These are phyloP conservation scores for Salpingoeca rosetta DNA, from an alignment of 78 protist genomes.

Conservation along the genomic window DNA sequence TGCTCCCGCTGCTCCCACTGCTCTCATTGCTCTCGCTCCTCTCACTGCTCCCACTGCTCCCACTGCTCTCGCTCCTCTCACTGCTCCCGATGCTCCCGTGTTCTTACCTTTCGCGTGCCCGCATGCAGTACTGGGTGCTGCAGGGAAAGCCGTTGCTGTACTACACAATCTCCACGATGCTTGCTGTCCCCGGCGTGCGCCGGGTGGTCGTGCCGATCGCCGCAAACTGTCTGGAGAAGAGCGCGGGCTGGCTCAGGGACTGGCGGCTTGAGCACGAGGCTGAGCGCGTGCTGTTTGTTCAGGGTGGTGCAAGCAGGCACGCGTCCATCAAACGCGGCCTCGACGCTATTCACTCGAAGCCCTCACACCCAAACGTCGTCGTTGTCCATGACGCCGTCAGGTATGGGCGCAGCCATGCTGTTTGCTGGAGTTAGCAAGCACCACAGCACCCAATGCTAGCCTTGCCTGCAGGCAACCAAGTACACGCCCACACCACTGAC, in stretches of 20 bases:
- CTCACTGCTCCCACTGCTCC: not conserved
- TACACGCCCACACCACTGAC: not conserved
- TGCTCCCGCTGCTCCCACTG: not conserved
- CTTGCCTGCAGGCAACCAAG: not conserved
- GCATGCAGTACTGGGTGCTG: constrained; percentile 6
- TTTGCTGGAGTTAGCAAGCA: too few relatives aligned
- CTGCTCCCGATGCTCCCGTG: not conserved
- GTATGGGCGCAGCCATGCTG: not conserved
- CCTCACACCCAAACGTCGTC: too few relatives aligned
- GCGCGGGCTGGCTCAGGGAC: not conserved
- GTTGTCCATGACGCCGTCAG: not conserved
- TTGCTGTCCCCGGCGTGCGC: not conserved
- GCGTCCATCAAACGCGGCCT: not conserved
- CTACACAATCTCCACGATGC: not conserved
- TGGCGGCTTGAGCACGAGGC: not conserved
- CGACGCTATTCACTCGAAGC: too few relatives aligned
- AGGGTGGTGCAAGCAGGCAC: not conserved
- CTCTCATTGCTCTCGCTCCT: not conserved
- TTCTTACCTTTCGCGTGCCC: too few relatives aligned
- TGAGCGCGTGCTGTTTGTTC: not conserved
- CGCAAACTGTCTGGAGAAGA: not conserved
- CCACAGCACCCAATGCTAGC: too few relatives aligned
- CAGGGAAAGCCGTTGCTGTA: not conserved
- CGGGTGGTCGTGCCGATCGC: not conserved
- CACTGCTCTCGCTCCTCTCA: not conserved